phyloP scores from a whole-genome alignment of 129 eudicot genomes.

The Scalesia atractyloides region DNA sequence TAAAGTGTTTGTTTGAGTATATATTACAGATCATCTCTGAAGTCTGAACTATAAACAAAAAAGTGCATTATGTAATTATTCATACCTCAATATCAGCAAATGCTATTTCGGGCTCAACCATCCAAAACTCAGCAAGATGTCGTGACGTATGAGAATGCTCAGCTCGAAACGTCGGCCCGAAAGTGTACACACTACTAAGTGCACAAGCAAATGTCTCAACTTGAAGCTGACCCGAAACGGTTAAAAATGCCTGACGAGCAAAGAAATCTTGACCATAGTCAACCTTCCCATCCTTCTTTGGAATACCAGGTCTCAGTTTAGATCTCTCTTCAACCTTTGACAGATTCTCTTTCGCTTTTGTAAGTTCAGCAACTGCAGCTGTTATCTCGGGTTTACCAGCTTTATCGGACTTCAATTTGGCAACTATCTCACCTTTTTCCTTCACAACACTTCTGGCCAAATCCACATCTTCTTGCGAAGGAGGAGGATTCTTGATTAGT shows the following conservation, averaged over 20 bases:
- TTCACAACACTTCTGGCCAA: constrained; percentile 56
- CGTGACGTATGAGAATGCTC: constrained; percentile 89
- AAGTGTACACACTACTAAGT: constrained; percentile 84
- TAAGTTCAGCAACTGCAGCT: constrained; percentile 80
- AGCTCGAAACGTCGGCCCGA: constrained; percentile 97
- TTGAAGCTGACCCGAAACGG: constrained; percentile 97
- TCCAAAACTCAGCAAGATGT: constrained; percentile 97
- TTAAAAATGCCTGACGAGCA: constrained; percentile 81
- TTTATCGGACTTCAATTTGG: constrained; percentile 72
- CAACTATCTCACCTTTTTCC: constrained; percentile 75
- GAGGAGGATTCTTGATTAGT: constrained; percentile 63
- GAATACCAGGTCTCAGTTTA: constrained; percentile 66
- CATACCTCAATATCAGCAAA: constrained; percentile 90
- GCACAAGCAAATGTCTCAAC: constrained; percentile 93
- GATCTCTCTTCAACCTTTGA: constrained; percentile 61
- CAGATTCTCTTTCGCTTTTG: constrained; percentile 63
- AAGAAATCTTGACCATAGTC: constrained; percentile 88
- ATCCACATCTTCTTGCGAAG: constrained; percentile 63
- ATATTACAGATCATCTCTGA: neutral
- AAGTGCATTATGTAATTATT: neutral
- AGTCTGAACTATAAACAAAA: neutral
- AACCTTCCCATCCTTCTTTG: constrained; percentile 78
- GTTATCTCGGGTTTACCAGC: constrained; percentile 60
- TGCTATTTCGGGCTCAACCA: constrained; percentile 97
- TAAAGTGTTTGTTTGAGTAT: neutral